These are phyloP conservation scores for Malus sieversii DNA, from an alignment of 306 rosid genomes.

Conservation along the genomic window DNA sequence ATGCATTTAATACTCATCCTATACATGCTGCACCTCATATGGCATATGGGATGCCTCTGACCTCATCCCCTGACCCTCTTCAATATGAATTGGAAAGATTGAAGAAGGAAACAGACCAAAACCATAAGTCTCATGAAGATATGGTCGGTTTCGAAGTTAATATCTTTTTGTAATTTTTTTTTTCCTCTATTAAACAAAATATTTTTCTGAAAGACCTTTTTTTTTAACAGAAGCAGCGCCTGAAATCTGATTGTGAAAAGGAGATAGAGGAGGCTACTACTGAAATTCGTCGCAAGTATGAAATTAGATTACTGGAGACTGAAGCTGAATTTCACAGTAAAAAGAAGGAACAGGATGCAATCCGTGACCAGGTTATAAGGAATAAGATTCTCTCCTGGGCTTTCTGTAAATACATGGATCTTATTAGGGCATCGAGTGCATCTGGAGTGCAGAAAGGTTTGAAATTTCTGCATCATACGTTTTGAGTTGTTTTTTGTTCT, in stretches of 20 bases:
- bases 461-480: not conserved
- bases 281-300: conserved; percentile 50
- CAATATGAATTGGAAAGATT: conserved; percentile 49
- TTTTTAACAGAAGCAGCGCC: conserved; percentile 51
- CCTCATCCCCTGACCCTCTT: conserved; percentile 43
- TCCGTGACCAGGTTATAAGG: conserved; percentile 24
- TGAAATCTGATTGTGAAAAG: conserved; percentile 48
- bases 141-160: conserved; percentile 40
- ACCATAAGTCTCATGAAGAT: conserved; percentile 30
- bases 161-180: not conserved
- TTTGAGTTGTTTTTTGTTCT: not conserved
- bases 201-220: conserved; percentile 3
- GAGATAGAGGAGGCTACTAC: conserved; percentile 38
- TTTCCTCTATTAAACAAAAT: not conserved
- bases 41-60: conserved; percentile 20
- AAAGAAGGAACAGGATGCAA: conserved; percentile 37
- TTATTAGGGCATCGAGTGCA: conserved; percentile 18
- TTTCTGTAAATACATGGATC: conserved; percentile 46
- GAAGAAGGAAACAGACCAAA: conserved; percentile 26
- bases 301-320: conserved; percentile 30
- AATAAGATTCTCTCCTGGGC: conserved; percentile 53
- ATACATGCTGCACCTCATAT: conserved; percentile 28
- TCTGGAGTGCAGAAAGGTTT: conserved; percentile 50
- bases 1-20: conserved; percentile 17
- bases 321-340: conserved; percentile 31